Evolutionary conservation across 306 rosid genomes (phyloP), one percentile per base, ranked within the genome.

Genomic region (Senna tora): DNA sequence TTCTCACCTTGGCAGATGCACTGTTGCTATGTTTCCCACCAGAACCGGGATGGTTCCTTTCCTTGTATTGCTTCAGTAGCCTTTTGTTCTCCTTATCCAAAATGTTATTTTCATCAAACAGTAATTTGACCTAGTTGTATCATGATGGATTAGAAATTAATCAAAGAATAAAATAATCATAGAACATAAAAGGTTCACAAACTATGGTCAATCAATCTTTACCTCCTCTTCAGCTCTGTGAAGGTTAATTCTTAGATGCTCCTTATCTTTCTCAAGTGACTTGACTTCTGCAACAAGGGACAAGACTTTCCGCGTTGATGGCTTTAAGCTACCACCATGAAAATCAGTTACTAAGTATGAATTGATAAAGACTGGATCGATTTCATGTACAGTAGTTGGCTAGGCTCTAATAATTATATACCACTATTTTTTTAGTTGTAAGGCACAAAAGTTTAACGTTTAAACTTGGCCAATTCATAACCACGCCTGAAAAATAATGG

Each of bases 211-310:
- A 66, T 47, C 17, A 41, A 65, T 71, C 56, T 75, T 66, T 74
- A 95, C 99, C 96, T 95, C 97, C 65, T 86, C 97, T 83, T 95
- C 97, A 38, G 99, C 99, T 71, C 77, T 89, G 77, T 56, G 60
- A 74, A 95, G 99, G 85, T 95, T 95, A 59, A 74, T 79, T 81
- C 78, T 85, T 49, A 91, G 79, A 67, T 88, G 88, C 65, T 95
- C 96, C 81, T 90, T 91, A 68, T 87, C 97, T 42, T 85, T 89
- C 83, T 87, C 86, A 51, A 87, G 92, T 14, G 83, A 69, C 81
- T 85, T 91, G 71, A 81, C 72, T 67, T 85, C 82, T 28, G 92
- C 88, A 82, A 81, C 86, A 60, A 91, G 83, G 21, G 93, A 89
- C 65, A 94, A 38, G 67, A 82, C 86, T 67, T 80, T 88, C 58